These are phyloP conservation scores for Ogataea parapolymorpha DNA, from an alignment of 805 yeast species.

Conservation along the genomic window DNA sequence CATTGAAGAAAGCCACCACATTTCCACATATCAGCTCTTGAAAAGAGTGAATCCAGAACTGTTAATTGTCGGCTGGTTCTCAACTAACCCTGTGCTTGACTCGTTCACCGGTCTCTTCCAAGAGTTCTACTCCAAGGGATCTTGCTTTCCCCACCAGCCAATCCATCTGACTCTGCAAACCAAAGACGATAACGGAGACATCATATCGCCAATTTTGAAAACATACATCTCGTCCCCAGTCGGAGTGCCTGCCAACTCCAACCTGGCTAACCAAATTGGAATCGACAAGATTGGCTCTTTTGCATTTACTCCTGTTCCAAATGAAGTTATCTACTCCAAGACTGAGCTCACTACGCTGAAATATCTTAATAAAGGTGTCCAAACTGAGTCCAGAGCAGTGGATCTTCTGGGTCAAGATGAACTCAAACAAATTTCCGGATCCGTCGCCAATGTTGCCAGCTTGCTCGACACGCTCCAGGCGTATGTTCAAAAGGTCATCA, in stretches of 20 bases:
- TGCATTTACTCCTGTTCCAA: conserved; percentile 75
- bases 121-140: conserved; percentile 71
- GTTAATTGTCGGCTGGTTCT: conserved; percentile 83
- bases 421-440: conserved; percentile 43
- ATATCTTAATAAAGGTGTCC: conserved; percentile 40
- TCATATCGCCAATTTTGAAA: conserved; percentile 51
- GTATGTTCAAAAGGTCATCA: conserved; percentile 43
- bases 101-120: conserved; percentile 74
- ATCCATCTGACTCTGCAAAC: conserved; percentile 73
- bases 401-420: conserved; percentile 38
- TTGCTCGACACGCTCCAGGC: conserved; percentile 48
- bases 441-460: conserved; percentile 43
- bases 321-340: conserved; percentile 52
- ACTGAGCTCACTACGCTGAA: conserved; percentile 60
- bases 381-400: conserved; percentile 31
- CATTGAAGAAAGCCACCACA: conserved; percentile 74
- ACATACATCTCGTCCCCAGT: conserved; percentile 79
- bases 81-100: conserved; percentile 56
- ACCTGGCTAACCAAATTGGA: conserved; percentile 34
- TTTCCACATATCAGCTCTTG: conserved; percentile 64
- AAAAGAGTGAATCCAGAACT: conserved; percentile 78
- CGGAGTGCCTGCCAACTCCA: conserved; percentile 47
- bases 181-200: conserved; percentile 42
- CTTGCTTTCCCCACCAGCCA: conserved; percentile 74
- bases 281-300: conserved; percentile 45